Evolutionary conservation across 352 stramenopile species (phyloP).

Genomic region (Blastocystis sp.): DNA sequence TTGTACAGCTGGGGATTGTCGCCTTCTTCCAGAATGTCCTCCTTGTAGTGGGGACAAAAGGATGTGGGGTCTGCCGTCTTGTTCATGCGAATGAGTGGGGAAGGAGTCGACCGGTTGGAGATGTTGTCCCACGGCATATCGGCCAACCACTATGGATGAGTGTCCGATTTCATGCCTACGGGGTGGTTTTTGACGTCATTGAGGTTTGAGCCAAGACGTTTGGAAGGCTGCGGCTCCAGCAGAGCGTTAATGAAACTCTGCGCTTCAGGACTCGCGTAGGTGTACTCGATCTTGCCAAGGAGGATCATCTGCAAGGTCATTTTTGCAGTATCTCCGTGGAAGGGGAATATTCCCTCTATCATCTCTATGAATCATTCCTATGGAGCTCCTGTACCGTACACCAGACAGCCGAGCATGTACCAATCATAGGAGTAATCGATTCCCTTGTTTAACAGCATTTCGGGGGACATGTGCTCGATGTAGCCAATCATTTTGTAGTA

Average conservation of each 20-base stretch:
- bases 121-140: slow-evolving; percentile 25
- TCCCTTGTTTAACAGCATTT: slow-evolving; percentile 60
- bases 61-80: slow-evolving; percentile 35
- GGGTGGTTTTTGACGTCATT: background rate
- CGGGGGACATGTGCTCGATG: slow-evolving; percentile 37
- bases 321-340: slow-evolving; percentile 36
- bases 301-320: slow-evolving; percentile 36
- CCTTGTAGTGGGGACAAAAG: slow-evolving; percentile 41
- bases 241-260: slow-evolving; percentile 39
- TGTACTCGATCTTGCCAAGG: slow-evolving; percentile 47
- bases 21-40: slow-evolving; percentile 52
- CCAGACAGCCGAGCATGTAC: slow-evolving; percentile 51
- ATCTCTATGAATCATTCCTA: slow-evolving; percentile 1
- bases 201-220: slow-evolving; percentile 18
- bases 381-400: slow-evolving; percentile 1
- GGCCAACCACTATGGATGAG: slow-evolving; percentile 33
- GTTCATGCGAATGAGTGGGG: slow-evolving; percentile 9
- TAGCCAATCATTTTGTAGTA: slow-evolving; percentile 43
- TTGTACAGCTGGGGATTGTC: slow-evolving; percentile 3
- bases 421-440: slow-evolving; percentile 15
- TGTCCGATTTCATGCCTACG: background rate
- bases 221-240: background rate
- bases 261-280: slow-evolving; percentile 9
- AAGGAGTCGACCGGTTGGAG: background rate
- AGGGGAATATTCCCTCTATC: slow-evolving; percentile 25